Conservation (phyloP, 148 eudicot genomes). For the Silene latifolia region DNA sequence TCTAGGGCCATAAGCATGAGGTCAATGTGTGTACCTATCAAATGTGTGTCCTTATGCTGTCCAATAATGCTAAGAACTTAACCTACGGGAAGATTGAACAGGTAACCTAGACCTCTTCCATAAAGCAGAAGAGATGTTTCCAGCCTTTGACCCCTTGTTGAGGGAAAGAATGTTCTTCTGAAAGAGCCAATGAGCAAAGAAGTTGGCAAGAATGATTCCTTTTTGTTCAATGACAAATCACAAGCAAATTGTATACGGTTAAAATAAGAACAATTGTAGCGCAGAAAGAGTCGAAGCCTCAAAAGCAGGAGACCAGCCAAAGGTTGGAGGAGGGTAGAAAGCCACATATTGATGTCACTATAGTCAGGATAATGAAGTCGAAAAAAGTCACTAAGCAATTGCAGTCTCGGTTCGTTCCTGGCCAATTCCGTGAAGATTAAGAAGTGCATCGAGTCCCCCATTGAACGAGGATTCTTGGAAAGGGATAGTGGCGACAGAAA, state of each 20-base stretch:
- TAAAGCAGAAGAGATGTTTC: conserved; percentile 65
- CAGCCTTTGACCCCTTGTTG: conserved; percentile 72
- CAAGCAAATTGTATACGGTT: conserved; percentile 71
- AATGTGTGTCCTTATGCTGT: conserved; percentile 84
- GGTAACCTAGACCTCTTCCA: conserved; percentile 65
- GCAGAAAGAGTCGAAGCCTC: conserved; percentile 82
- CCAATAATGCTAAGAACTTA: conserved; percentile 60
- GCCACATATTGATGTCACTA: conserved; percentile 85
- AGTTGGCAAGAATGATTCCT: conserved; percentile 49
- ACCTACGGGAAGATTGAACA: conserved; percentile 74
- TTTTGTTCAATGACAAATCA: conserved; percentile 67
- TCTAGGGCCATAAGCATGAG: conserved; percentile 74
- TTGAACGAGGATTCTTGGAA: conserved; percentile 83
- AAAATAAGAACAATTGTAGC: conserved; percentile 82
- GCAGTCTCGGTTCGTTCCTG: conserved; percentile 60
- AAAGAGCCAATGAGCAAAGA: conserved; percentile 87
- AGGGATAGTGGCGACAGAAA: conserved; percentile 58
- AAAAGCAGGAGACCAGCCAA: conserved; percentile 76
- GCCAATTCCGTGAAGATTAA: conserved; percentile 72
- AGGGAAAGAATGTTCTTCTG: conserved; percentile 73
- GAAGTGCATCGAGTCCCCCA: conserved; percentile 72
- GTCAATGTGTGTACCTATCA: conserved; percentile 77
- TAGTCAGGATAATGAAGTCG: conserved; percentile 80
- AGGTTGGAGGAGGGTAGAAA: conserved; percentile 79
- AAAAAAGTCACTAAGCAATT: conserved; percentile 75